Evolutionary conservation across 75 land plant species (phyloP), one percentile per base, ranked within the genome.

Genomic region (Sequoia sempervirens): DNA sequence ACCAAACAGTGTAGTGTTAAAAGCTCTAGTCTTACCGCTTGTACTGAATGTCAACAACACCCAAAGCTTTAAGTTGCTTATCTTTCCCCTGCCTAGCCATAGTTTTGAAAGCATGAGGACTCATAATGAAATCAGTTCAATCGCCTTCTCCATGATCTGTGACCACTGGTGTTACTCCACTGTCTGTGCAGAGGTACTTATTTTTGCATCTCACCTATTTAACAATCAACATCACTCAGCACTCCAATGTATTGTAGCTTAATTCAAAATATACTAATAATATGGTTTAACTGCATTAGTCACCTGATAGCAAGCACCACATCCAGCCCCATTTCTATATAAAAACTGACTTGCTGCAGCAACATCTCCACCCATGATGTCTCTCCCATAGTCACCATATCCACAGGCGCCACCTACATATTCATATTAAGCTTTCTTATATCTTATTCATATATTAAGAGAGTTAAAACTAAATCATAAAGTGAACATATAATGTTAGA

Each of bases 261-360:
- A 40, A 2, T 40, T 40, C 2, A 40, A 40, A 40, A 40, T 40
- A 40, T 40, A 40, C 2, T 40, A 40, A 40, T 2, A 40, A 40
- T 3, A 40, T 40, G 41, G 1, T 40, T 40, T 40, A 2, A 2
- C 1, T 40, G 41, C 41, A 1, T 40, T 40, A 40, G 4, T 54
- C 6, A 54, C 79, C 32, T 89, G 90, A 80, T 91, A 91, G 84
- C 92, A 91, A 23, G 86, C 89, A 10, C 92, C 92, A 56, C 92
- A 91, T 41, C 90, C 92, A 69, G 84, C 53, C 12, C 92, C 92
- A 70, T 84, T 61, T 80, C 50, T 87, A 75, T 40, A 40, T 40
- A 41, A 91, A 0, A 91, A 90, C 86, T 76, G 82, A 0, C 88
- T 81, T 47, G 87, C 92, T 50, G 86, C 90, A 2, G 79, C 84